A percentile compares a stretch with the other conserved stretches of the same genome.
Evolutionary conservation across 306 rosid species (phyloP).

Genomic region (Trichosanthes truncata): DNA sequence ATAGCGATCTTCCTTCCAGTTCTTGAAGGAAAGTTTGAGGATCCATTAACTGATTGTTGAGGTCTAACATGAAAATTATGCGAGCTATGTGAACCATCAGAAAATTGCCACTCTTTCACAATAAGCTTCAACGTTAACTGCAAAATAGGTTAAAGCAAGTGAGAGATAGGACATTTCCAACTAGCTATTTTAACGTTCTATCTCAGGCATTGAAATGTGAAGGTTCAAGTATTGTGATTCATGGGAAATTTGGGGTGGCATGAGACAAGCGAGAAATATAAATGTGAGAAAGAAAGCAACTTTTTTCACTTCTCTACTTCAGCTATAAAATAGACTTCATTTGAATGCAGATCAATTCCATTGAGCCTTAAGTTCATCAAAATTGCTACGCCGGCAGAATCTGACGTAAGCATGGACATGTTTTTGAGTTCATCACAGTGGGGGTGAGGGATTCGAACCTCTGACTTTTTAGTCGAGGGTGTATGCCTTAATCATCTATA

Average conservation of each 20-base stretch:
- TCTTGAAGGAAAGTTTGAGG: slow-evolving; percentile 48
- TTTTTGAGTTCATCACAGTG: not conserved
- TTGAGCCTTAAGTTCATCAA: not conserved
- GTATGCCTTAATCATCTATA: not conserved
- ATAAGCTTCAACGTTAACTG: slow-evolving; percentile 73
- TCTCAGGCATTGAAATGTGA: not conserved
- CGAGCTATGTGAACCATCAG: slow-evolving; percentile 72
- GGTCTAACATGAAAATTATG: slow-evolving; percentile 28
- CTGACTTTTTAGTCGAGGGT: not conserved
- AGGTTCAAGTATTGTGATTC: not conserved
- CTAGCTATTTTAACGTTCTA: not conserved
- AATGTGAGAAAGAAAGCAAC: not conserved
- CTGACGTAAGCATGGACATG: not conserved
- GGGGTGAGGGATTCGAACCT: not conserved
- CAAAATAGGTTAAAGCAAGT: slow-evolving; percentile 11
- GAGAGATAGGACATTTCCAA: not conserved
- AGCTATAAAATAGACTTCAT: not conserved
- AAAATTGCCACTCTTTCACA: slow-evolving; percentile 87
- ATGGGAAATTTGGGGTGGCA: not conserved
- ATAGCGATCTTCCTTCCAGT: slow-evolving; percentile 81
- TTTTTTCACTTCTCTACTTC: not conserved
- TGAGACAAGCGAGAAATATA: not conserved
- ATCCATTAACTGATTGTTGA: slow-evolving; percentile 45
- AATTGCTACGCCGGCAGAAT: not conserved
- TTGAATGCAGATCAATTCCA: not conserved